Evolutionary conservation across 768 basidiomycete genomes (phyloP), one percentile per base, ranked within the genome.

Genomic region (Lepiota brunneoincarnata): DNA sequence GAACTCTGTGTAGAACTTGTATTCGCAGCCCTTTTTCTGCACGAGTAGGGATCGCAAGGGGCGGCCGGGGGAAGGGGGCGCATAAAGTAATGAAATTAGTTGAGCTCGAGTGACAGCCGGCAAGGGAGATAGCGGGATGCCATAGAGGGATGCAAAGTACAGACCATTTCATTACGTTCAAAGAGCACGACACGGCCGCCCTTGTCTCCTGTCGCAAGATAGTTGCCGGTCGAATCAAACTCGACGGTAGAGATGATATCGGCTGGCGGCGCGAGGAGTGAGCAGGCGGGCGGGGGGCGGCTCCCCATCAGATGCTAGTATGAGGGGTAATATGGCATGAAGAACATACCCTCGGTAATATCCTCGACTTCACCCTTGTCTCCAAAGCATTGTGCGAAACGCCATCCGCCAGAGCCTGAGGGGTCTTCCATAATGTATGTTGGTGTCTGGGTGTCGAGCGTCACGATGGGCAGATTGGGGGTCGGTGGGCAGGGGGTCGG

Each of bases 171-270:
- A 76, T 97, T 97, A 54, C 97, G 87, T 76, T 99, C 96, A 68
- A 99, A 99, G 59, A 99, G 80, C 57, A 99, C 97, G 55, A 99
- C 97, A 60, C 97, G 87, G 53, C 97, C 97, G 57, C 97, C 97
- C 77, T 99, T 99, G 80, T 99, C 97, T 59, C 97, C 97, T 0
- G 97, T 99, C 52, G 97, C 97, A 62, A 99, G 92, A 70, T 99
- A 99, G 70, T 97, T 97, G 48, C 97, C 97, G 48, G 97, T 97
- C 55, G 97, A 96, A 73, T 98, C 97, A 67, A 98, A 99, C 78
- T 99, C 97, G 69, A 98, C 97, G 57, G 96, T 97, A 46, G 97
- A 98, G 73, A 99, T 99, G 79, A 99, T 98, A 81, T 99, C 97
- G 78, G 97, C 94, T 98, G 74, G 58, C 63, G 64, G 59, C 39